A percentile compares a stretch with the other conserved stretches of the same genome.
Conservation (phyloP, 1,284 basidiomycete genomes). For the Austroboletus novae-zelandiae region DNA sequence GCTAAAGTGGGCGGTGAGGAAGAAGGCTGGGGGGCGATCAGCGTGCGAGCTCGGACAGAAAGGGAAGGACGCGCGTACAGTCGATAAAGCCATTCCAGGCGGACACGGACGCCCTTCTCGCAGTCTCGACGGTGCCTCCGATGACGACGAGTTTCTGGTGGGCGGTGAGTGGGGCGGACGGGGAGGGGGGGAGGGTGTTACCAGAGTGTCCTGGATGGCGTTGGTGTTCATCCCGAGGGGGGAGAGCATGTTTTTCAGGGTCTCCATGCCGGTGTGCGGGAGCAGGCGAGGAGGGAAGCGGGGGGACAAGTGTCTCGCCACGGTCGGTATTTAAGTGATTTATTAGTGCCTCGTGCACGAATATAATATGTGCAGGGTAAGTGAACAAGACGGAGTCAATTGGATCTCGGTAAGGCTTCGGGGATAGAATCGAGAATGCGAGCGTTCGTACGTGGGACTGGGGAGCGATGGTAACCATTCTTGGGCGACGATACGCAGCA, state of each 20-base stretch:
- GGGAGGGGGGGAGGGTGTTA: constrained; percentile 18
- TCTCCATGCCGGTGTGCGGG: constrained; percentile 46
- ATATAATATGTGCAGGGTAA: constrained; percentile 32
- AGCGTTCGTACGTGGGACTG: constrained; percentile 16
- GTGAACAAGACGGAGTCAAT: constrained; percentile 29
- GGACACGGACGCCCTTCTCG: constrained; percentile 68
- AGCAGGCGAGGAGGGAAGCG: constrained; percentile 22
- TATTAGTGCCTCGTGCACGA: constrained; percentile 32
- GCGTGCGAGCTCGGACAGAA: not conserved
- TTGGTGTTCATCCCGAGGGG: constrained; percentile 56
- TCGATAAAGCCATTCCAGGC: constrained; percentile 86
- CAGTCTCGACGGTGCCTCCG: constrained; percentile 76
- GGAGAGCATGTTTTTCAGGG: constrained; percentile 57
- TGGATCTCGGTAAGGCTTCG: constrained; percentile 31
- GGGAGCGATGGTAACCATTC: constrained; percentile 19
- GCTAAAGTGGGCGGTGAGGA: constrained; percentile 81
- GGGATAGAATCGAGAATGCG: constrained; percentile 19
- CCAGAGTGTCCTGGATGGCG: constrained; percentile 63
- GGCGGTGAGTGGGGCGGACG: not conserved
- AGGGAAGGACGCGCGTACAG: constrained; percentile 47
- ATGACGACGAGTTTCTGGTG: constrained; percentile 74
- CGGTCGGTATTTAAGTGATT: constrained; percentile 35
- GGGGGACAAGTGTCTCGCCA: constrained; percentile 19
- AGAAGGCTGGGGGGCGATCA: constrained; percentile 60
- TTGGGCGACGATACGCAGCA: too few relatives aligned